These are phyloP conservation scores for Plasmodium cynomolgi DNA, from an alignment of 169 alveolate genomes.

Conservation along the genomic window DNA sequence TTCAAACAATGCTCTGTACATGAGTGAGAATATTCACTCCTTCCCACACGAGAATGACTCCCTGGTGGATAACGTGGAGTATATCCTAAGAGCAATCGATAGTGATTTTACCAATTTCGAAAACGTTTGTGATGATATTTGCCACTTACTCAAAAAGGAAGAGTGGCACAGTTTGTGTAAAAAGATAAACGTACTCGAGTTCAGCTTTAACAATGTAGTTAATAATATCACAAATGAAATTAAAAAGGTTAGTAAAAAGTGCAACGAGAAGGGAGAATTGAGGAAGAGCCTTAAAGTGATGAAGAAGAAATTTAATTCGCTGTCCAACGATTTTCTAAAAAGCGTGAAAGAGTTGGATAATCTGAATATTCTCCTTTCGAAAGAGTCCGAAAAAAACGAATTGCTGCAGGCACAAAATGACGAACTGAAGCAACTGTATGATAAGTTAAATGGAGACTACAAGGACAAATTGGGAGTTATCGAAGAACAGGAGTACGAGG, in stretches of 20 bases:
- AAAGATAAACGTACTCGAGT: slow-evolving; percentile 19
- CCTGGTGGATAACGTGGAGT: slow-evolving; percentile 8
- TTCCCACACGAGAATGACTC: background rate
- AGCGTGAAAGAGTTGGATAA: slow-evolving; percentile 25
- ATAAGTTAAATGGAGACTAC: slow-evolving; percentile 32
- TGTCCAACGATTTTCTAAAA: slow-evolving; percentile 51
- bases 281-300: slow-evolving; percentile 35
- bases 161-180: slow-evolving; percentile 35
- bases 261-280: slow-evolving; percentile 47
- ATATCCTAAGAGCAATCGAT: slow-evolving; percentile 11
- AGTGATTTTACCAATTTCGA: slow-evolving; percentile 51
- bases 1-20: background rate
- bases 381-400: slow-evolving; percentile 45
- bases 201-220: slow-evolving; percentile 18
- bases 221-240: slow-evolving; percentile 29
- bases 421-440: slow-evolving; percentile 16
- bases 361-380: background rate
- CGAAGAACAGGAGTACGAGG: slow-evolving; percentile 25
- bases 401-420: slow-evolving; percentile 14
- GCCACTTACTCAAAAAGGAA: slow-evolving; percentile 6
- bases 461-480: slow-evolving; percentile 37
- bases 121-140: slow-evolving; percentile 27
- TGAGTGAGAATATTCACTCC: slow-evolving; percentile 22
- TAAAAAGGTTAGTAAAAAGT: slow-evolving; percentile 9
- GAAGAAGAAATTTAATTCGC: slow-evolving; percentile 32